These are phyloP conservation scores for Neurospora sp. DNA, from an alignment of 495 filamentous ascomycete species.

Conservation along the genomic window DNA sequence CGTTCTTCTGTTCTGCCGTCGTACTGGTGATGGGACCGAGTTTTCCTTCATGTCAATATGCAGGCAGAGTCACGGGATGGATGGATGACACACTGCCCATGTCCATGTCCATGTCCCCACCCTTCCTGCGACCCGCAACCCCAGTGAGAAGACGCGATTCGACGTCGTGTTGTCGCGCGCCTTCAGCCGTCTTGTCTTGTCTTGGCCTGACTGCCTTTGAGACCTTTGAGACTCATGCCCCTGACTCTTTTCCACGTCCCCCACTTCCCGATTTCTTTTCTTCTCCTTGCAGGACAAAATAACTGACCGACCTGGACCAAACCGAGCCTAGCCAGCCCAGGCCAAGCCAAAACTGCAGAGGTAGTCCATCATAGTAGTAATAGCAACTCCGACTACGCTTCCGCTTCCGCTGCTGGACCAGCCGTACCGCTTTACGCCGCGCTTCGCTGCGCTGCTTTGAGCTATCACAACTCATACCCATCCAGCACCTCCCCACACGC, in stretches of 20 bases:
- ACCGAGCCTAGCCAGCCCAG: background rate
- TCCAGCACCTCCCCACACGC: constrained; percentile 42
- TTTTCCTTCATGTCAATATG: background rate
- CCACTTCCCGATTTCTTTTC: background rate
- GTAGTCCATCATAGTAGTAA: background rate
- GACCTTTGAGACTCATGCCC: background rate
- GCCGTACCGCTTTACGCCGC: background rate
- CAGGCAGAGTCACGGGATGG: background rate
- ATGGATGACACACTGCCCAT: background rate
- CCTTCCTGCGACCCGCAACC: background rate
- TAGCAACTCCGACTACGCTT: background rate
- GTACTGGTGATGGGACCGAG: background rate
- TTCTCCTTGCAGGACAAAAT: background rate
- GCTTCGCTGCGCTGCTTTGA: background rate
- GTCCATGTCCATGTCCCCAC: background rate
- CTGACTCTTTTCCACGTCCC: background rate
- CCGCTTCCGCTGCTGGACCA: background rate
- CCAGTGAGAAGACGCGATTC: background rate
- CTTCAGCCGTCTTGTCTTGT: background rate
- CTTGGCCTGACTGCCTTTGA: background rate
- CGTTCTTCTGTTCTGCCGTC: background rate
- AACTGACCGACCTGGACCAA: background rate
- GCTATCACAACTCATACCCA: constrained; percentile 11
- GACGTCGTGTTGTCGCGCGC: background rate
- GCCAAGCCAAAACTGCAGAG: background rate